Evolutionary conservation across 257 asterid species (phyloP).

Genomic region (Schizonepeta tenuifolia): DNA sequence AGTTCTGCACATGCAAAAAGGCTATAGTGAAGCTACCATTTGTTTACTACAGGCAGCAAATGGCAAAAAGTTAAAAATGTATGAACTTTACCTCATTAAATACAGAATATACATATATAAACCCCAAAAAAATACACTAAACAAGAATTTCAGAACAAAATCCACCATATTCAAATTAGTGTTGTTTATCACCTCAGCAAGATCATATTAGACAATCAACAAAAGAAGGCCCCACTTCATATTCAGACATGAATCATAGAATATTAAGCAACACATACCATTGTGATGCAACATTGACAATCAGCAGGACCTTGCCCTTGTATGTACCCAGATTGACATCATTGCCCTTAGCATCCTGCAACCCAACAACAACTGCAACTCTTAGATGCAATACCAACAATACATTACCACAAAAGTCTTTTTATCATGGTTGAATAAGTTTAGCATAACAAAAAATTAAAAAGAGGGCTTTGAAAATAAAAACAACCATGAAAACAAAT

Average conservation of each 20-base stretch:
- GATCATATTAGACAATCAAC: neutral
- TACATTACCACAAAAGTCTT: neutral
- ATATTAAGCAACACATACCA: conserved; percentile 51
- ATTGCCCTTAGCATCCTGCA: conserved; percentile 77
- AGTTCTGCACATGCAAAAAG: neutral
- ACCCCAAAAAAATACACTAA: neutral
- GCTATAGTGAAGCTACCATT: neutral
- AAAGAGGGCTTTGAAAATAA: neutral
- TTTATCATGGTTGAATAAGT: too few relatives aligned
- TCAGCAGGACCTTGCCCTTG: conserved; percentile 75
- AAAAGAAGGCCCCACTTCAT: neutral
- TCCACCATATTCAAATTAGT: conserved; percentile 17
- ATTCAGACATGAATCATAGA: neutral
- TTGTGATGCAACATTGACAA: conserved; percentile 93
- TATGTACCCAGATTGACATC: conserved; percentile 72
- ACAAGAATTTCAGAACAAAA: neutral
- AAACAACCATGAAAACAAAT: neutral
- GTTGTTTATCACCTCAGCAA: neutral
- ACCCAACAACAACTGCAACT: conserved; percentile 18
- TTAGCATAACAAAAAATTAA: neutral
- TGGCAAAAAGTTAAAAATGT: neutral
- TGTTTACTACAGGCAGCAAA: neutral
- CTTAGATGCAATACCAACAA: conserved; percentile 11
- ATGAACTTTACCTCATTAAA: neutral
- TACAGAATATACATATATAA: neutral